These are phyloP conservation scores for Porpolomopsis calyptriformis DNA, from an alignment of 768 basidiomycete genomes.

Conservation along the genomic window DNA sequence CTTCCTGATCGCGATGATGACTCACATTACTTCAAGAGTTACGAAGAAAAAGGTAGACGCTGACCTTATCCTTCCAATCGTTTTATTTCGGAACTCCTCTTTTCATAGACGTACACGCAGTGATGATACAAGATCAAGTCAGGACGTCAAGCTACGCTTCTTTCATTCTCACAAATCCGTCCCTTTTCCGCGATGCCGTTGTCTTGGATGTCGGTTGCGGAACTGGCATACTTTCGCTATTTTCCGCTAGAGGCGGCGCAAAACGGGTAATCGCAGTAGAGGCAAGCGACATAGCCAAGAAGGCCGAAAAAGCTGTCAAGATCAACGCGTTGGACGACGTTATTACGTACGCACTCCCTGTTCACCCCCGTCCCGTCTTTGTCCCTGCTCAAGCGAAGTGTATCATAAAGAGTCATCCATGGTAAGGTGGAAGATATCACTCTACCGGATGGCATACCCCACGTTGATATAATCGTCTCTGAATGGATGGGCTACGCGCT, in stretches of 20 bases:
- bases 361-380: background rate
- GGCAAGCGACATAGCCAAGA: slow-evolving; percentile 73
- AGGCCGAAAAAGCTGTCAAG: slow-evolving; percentile 68
- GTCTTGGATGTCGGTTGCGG: slow-evolving; percentile 97
- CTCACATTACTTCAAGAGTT: slow-evolving; percentile 87
- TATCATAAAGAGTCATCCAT: slow-evolving; percentile 45
- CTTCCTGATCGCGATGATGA: slow-evolving; percentile 66
- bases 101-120: slow-evolving; percentile 75
- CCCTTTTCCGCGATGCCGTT: slow-evolving; percentile 69
- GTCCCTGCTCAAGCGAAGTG: background rate
- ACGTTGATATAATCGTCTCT: slow-evolving; percentile 91
- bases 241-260: slow-evolving; percentile 84
- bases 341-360: slow-evolving; percentile 36
- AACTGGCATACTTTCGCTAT: slow-evolving; percentile 84
- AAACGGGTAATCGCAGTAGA: slow-evolving; percentile 87
- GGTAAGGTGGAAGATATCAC: slow-evolving; percentile 86
- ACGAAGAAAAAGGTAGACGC: slow-evolving; percentile 71
- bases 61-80: slow-evolving; percentile 2
- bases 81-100: background rate
- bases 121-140: slow-evolving; percentile 94
- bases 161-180: slow-evolving; percentile 77
- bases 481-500: slow-evolving; percentile 97
- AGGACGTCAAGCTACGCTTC: slow-evolving; percentile 88
- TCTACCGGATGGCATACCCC: slow-evolving; percentile 56
- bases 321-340: slow-evolving; percentile 61